phyloP scores from a whole-genome alignment of 768 basidiomycete genomes.

The Tephrocybe sp. region DNA sequence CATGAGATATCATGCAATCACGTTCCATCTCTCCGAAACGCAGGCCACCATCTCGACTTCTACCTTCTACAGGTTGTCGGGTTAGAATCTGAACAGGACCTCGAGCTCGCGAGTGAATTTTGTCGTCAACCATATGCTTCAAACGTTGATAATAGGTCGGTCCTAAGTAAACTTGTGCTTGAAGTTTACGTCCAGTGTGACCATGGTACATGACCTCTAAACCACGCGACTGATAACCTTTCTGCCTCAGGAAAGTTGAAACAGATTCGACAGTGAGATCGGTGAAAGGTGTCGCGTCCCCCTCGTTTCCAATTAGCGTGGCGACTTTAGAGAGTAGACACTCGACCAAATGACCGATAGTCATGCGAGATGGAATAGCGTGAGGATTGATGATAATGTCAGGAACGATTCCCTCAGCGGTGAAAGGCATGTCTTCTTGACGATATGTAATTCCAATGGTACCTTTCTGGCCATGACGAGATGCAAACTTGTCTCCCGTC shows the following conservation, averaged over 20 bases:
- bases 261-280: constrained; percentile 97
- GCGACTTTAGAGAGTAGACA: constrained; percentile 96
- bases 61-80: constrained; percentile 96
- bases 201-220: constrained; percentile 99
- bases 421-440: constrained; percentile 99
- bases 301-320: constrained; percentile 93
- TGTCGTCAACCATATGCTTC: constrained; percentile 99
- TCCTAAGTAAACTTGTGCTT: constrained; percentile 97
- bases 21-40: constrained; percentile 99
- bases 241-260: constrained; percentile 83
- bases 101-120: constrained; percentile 96
- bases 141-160: constrained; percentile 98
- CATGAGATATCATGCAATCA: constrained; percentile 99
- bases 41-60: constrained; percentile 96
- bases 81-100: constrained; percentile 98
- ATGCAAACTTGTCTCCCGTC: constrained; percentile 99
- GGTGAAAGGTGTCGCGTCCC: constrained; percentile 98
- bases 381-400: constrained; percentile 99
- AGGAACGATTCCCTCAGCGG: constrained; percentile 92
- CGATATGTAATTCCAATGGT: constrained; percentile 99
- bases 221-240: constrained; percentile 96
- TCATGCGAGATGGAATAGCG: constrained; percentile 99
- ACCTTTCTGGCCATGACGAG: constrained; percentile 99
- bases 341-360: constrained; percentile 98
- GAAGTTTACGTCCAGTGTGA: constrained; percentile 95